Evolutionary conservation across 805 yeast genomes (phyloP).

Genomic region (Saturnispora gosingensis): DNA sequence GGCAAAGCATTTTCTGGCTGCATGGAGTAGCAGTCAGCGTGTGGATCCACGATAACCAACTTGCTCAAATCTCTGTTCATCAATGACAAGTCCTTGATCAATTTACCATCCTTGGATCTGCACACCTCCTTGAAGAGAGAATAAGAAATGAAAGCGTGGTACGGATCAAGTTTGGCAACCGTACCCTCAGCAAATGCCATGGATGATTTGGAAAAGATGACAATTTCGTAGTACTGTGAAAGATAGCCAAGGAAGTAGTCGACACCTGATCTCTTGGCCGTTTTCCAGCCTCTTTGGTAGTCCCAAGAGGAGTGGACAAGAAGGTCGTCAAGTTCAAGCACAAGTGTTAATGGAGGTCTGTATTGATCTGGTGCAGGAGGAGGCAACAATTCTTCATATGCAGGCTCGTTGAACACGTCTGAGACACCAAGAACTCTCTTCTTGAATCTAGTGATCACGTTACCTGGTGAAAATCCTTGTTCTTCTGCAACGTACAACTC

Average conservation of each 20-base stretch:
- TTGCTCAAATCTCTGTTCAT: constrained; percentile 86
- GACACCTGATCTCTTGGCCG: constrained; percentile 97
- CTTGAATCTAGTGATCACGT: constrained; percentile 59
- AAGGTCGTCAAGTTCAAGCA: constrained; percentile 80
- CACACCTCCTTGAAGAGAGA: constrained; percentile 88
- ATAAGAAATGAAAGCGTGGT: constrained; percentile 79
- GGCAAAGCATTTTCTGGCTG: constrained; percentile 95
- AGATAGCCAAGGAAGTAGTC: constrained; percentile 93
- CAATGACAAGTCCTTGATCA: constrained; percentile 81
- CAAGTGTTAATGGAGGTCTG: constrained; percentile 86
- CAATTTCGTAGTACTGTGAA: constrained; percentile 93
- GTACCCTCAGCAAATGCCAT: constrained; percentile 79
- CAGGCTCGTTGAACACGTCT: constrained; percentile 86
- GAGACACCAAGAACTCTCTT: constrained; percentile 69
- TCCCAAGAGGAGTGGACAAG: constrained; percentile 90
- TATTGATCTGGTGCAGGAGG: constrained; percentile 86
- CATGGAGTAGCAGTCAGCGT: constrained; percentile 58
- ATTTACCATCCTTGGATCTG: constrained; percentile 77
- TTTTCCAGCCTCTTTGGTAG: constrained; percentile 90
- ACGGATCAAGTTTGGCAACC: constrained; percentile 85
- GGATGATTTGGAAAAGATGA: constrained; percentile 76
- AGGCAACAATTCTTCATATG: constrained; percentile 85
- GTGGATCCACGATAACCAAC: constrained; percentile 71
- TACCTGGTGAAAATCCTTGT: constrained; percentile 59
- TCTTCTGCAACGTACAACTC: constrained; percentile 35